Percentiles rank a stretch among this genome's conserved stretches.
These are phyloP conservation scores for Pisolithus albus DNA, from an alignment of 768 basidiomycete species.

Conservation along the genomic window DNA sequence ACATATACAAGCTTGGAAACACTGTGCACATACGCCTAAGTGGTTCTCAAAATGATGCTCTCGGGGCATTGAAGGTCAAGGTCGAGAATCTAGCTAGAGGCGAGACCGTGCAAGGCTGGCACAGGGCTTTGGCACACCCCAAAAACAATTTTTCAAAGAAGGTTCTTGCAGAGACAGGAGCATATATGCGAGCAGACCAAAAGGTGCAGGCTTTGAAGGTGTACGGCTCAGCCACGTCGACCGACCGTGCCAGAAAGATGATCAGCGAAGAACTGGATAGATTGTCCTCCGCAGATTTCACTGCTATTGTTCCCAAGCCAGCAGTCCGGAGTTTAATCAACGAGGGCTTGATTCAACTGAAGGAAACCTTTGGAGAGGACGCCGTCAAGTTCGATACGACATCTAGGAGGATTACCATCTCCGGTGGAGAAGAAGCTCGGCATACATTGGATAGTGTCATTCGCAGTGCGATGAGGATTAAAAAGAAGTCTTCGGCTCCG, in stretches of 20 bases:
- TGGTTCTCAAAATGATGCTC: slow-evolving; percentile 46
- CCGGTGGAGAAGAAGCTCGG: slow-evolving; percentile 51
- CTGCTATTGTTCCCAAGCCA: slow-evolving; percentile 30
- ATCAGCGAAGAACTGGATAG: slow-evolving; percentile 44
- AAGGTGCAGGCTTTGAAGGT: slow-evolving; percentile 38
- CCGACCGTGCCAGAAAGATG: slow-evolving; percentile 37
- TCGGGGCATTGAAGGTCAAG: slow-evolving; percentile 53
- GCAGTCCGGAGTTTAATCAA: slow-evolving; percentile 46
- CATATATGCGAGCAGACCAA: slow-evolving; percentile 41
- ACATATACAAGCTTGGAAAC: slow-evolving; percentile 20
- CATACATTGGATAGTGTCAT: slow-evolving; percentile 41
- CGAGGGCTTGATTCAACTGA: slow-evolving; percentile 37
- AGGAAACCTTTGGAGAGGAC: slow-evolving; percentile 49
- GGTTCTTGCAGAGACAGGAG: slow-evolving; percentile 31
- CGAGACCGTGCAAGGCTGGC: slow-evolving; percentile 46
- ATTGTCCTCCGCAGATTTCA: slow-evolving; percentile 38
- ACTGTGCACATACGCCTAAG: slow-evolving; percentile 37
- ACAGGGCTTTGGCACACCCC: slow-evolving; percentile 32
- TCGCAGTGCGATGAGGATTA: slow-evolving; percentile 31
- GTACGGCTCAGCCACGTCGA: slow-evolving; percentile 35
- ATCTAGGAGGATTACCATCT: slow-evolving; percentile 39
- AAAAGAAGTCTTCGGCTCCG: background rate
- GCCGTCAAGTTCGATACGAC: slow-evolving; percentile 41
- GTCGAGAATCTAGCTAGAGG: slow-evolving; percentile 50
- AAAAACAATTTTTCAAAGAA: slow-evolving; percentile 29